phyloP scores from a whole-genome alignment of 371 early-diverging fungal genomes.

The Basidiobolus meristosporus region DNA sequence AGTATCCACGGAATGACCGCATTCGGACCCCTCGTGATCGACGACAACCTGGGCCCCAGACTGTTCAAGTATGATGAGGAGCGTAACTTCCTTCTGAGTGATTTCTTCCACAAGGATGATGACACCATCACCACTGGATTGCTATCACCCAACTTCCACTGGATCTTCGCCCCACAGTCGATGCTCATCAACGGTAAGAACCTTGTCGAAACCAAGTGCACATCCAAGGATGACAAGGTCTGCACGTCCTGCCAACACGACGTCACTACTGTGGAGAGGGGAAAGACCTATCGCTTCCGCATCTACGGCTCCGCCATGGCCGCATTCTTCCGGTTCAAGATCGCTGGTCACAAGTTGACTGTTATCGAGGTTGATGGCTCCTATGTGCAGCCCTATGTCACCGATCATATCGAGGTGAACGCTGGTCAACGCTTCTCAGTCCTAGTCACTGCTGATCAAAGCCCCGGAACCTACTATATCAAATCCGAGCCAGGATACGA shows the following conservation, averaged over 20 bases:
- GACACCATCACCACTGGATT: conserved; percentile 8
- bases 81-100: conserved; percentile 12
- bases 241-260: no score
- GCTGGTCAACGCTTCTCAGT: conserved; percentile 18
- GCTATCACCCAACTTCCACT: conserved; percentile 6
- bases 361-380: conserved; percentile 3
- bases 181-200: conserved; percentile 19
- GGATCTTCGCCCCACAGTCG: conserved; percentile 13
- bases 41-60: conserved; percentile 8
- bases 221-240: neutral
- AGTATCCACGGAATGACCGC: neutral
- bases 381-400: neutral
- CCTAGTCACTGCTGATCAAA: conserved; percentile 14
- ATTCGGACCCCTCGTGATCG: conserved; percentile 9
- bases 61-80: conserved; percentile 17
- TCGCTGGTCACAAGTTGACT: conserved; percentile 17
- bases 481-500: neutral
- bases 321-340: conserved; percentile 11
- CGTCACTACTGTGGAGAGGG: neutral
- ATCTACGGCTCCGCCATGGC: conserved; percentile 2
- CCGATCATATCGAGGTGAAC: conserved; percentile 7
- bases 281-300: conserved; percentile 2
- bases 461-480: conserved; percentile 11
- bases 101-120: conserved; percentile 17
- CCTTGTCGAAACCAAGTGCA: neutral